These are phyloP conservation scores for Effrenium voratum DNA, from an alignment of 73 alveolate genomes.

Conservation along the genomic window DNA sequence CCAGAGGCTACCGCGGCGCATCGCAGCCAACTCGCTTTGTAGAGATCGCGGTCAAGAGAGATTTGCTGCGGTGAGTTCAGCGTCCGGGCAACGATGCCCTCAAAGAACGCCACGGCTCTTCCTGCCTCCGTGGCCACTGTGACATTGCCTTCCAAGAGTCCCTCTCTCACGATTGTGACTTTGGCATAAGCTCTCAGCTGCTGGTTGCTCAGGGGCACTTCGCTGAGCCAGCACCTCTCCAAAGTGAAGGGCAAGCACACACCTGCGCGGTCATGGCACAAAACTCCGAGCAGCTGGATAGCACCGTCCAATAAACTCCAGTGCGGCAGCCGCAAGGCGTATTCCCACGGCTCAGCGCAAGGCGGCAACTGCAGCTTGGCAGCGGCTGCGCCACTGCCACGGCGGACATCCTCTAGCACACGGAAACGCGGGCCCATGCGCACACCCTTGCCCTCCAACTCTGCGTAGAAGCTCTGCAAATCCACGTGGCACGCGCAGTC, in stretches of 20 bases:
- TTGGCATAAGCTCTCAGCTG: background rate
- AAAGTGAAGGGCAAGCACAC: conserved; percentile 16
- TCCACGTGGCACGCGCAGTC: background rate
- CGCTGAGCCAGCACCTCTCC: background rate
- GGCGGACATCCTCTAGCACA: background rate
- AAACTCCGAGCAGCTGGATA: background rate
- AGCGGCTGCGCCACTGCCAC: background rate
- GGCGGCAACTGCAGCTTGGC: background rate
- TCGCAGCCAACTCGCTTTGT: background rate
- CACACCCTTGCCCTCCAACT: background rate
- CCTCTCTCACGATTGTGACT: background rate
- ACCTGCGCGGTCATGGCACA: conserved; percentile 14
- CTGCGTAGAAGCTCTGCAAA: background rate
- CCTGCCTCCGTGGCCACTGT: background rate
- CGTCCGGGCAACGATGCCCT: background rate
- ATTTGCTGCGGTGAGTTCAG: background rate
- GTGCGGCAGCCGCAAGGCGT: conserved; percentile 18
- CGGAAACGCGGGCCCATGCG: conserved; percentile 37
- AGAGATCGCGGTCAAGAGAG: background rate
- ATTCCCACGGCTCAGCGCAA: conserved; percentile 10
- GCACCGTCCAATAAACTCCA: conserved; percentile 40
- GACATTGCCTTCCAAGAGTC: conserved; percentile 3
- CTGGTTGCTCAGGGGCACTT: background rate
- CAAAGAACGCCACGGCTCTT: background rate
- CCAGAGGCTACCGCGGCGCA: too few relatives aligned